A percentile compares a stretch with the other conserved stretches of the same genome.
Evolutionary conservation across 2,329 filamentous ascomycete genomes (phyloP).

Genomic region (Fusarium kyushuense): DNA sequence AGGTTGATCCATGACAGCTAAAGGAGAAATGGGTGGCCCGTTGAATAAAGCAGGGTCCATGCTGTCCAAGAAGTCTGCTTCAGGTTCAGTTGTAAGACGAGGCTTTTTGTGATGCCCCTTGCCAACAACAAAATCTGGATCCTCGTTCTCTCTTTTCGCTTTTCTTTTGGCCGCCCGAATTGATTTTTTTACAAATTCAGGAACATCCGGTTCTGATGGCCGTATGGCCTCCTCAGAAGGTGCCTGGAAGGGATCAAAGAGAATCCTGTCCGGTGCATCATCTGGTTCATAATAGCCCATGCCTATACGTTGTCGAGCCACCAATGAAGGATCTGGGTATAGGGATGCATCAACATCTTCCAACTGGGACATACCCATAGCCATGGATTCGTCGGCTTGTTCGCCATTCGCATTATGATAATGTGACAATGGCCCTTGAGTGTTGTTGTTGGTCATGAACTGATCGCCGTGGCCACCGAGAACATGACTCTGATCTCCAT

Average conservation of each 20-base stretch:
- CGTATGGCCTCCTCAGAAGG: conserved; percentile 61
- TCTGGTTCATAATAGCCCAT: conserved; percentile 73
- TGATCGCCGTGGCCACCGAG: conserved; percentile 43
- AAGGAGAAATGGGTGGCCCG: conserved; percentile 22
- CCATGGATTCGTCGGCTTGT: conserved; percentile 6
- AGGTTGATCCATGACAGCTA: conserved; percentile 39
- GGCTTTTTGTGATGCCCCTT: conserved; percentile 59
- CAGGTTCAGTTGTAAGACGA: conserved; percentile 46
- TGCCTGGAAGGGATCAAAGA: conserved; percentile 70
- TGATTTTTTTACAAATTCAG: conserved; percentile 68
- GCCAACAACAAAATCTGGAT: conserved; percentile 65
- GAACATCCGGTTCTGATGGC: conserved; percentile 60
- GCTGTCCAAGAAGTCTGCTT: conserved; percentile 53
- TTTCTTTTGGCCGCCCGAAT: conserved; percentile 66
- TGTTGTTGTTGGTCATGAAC: conserved; percentile 14
- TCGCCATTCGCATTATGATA: conserved; percentile 23
- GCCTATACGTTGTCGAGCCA: conserved; percentile 64
- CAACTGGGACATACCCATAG: conserved; percentile 41
- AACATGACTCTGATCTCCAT: conserved; percentile 52
- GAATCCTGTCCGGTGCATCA: conserved; percentile 67
- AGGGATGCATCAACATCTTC: conserved; percentile 50
- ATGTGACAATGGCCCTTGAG: conserved; percentile 15
- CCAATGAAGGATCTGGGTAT: conserved; percentile 64
- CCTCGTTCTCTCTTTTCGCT: conserved; percentile 64
- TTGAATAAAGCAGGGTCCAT: conserved; percentile 67